Percentiles rank a stretch among this genome's conserved stretches.
These are phyloP conservation scores for Debaryomyces subglobosus DNA, from an alignment of 1,139 yeast genomes.

Conservation along the genomic window DNA sequence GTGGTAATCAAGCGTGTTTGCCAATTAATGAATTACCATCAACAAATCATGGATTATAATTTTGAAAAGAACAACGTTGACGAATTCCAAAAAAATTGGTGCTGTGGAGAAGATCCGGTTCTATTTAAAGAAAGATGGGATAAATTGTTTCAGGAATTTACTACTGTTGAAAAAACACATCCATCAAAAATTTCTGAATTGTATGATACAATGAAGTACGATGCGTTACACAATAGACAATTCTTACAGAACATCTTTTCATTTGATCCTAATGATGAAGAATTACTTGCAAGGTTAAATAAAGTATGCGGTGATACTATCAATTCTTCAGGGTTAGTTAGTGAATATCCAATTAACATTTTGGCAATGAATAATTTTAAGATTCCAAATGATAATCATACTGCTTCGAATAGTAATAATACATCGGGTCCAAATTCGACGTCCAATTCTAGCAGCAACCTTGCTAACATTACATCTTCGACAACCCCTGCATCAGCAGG, in stretches of 20 bases:
- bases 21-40: conserved; percentile 92
- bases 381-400: conserved; percentile 39
- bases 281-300: conserved; percentile 39
- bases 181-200: conserved; percentile 96
- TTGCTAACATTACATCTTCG: conserved; percentile 26
- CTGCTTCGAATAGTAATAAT: conserved; percentile 2
- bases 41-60: conserved; percentile 80
- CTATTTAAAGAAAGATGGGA: conserved; percentile 97
- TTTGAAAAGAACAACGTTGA: conserved; percentile 68
- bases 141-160: conserved; percentile 89
- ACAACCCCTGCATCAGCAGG: conserved; percentile 57
- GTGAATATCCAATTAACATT: conserved; percentile 78
- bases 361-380: conserved; percentile 78
- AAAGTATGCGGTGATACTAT: conserved; percentile 53
- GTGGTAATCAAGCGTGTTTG: conserved; percentile 91
- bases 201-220: conserved; percentile 98
- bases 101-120: conserved; percentile 93
- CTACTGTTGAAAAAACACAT: conserved; percentile 92
- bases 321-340: conserved; percentile 65
- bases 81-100: conserved; percentile 81
- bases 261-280: conserved; percentile 61
- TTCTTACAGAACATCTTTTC: conserved; percentile 83
- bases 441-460: conserved; percentile 33
- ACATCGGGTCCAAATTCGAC: conserved; percentile 19
- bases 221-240: conserved; percentile 92